A percentile compares a stretch with the other conserved stretches of the same genome.
Conservation (phyloP, 2,329 filamentous ascomycete genomes). For the Hypoxylon sp. region DNA sequence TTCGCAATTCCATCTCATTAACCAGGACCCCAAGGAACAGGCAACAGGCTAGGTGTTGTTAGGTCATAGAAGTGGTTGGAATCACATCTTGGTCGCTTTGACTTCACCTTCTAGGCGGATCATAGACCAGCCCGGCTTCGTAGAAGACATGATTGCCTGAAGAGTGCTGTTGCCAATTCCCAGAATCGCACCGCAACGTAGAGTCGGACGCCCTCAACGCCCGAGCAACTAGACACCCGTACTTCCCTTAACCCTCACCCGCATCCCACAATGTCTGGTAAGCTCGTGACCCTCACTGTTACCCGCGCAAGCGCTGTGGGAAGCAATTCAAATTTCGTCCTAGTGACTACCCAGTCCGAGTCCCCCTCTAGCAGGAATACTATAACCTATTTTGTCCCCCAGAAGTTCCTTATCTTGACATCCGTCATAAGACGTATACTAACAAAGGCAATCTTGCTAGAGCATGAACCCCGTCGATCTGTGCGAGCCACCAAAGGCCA, state of each 20-base stretch:
- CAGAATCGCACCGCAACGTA: constrained; percentile 48
- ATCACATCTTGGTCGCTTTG: constrained; percentile 38
- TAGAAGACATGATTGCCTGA: constrained; percentile 56
- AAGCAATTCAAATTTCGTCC: constrained; percentile 15
- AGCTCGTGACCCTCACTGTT: constrained; percentile 44
- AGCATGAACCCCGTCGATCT: constrained; percentile 88
- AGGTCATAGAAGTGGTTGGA: constrained; percentile 32
- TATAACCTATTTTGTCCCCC: neutral
- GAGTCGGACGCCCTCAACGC: constrained; percentile 41
- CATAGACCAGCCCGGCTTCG: constrained; percentile 53
- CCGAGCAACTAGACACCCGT: constrained; percentile 37
- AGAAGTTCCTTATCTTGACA: neutral
- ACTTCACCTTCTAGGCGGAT: constrained; percentile 46
- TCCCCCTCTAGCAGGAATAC: neutral
- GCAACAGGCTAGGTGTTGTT: constrained; percentile 30
- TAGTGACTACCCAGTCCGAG: constrained; percentile 3
- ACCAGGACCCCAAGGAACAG: constrained; percentile 8
- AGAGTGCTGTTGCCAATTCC: constrained; percentile 44
- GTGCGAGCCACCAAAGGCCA: constrained; percentile 97
- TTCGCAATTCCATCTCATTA: constrained; percentile 5
- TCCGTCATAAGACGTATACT: constrained; percentile 35
- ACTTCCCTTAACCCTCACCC: neutral
- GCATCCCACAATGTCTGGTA: constrained; percentile 55
- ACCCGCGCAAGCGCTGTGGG: constrained; percentile 39
- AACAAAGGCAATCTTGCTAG: constrained; percentile 55